A percentile compares a stretch with the other conserved stretches of the same genome.
phyloP scores from a whole-genome alignment of 148 eudicot genomes.

The Fagopyrum esculentum region DNA sequence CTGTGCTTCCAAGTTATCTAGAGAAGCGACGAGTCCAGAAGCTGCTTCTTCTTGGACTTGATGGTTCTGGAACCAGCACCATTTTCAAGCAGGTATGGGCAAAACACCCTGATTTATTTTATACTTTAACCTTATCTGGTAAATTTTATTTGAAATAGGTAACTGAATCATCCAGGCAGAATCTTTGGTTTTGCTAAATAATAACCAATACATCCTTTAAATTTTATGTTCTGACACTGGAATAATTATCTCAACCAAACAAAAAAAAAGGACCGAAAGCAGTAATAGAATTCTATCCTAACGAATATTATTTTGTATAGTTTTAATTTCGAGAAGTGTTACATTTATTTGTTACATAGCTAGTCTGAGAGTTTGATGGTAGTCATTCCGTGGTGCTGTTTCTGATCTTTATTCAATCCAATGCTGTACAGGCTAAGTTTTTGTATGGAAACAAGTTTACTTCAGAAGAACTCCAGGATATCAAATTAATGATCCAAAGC shows the following conservation, averaged over 20 bases:
- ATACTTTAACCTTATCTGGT: background rate
- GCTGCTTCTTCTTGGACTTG: conserved; percentile 79
- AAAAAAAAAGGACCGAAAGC: background rate
- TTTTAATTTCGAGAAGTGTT: background rate
- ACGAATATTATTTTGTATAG: background rate
- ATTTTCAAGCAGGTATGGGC: conserved; percentile 88
- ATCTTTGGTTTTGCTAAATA: background rate
- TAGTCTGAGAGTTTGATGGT: background rate
- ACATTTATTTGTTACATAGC: background rate
- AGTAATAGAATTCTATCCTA: background rate
- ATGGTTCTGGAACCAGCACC: conserved; percentile 95
- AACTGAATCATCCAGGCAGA: background rate
- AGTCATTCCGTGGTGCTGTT: background rate
- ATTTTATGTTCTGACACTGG: background rate
- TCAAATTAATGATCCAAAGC: conserved; percentile 94
- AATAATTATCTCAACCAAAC: background rate
- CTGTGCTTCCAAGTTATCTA: conserved; percentile 64
- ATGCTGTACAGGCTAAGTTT: conserved; percentile 65
- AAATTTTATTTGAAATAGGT: background rate
- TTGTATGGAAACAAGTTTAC: conserved; percentile 76
- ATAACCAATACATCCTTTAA: too few species aligned
- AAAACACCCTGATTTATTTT: conserved; percentile 8
- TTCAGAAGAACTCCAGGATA: conserved; percentile 71
- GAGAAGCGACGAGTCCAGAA: conserved; percentile 72
- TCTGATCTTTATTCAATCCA: background rate